Evolutionary conservation across 129 eudicot species (phyloP).

Genomic region (Cynara cardunculus): DNA sequence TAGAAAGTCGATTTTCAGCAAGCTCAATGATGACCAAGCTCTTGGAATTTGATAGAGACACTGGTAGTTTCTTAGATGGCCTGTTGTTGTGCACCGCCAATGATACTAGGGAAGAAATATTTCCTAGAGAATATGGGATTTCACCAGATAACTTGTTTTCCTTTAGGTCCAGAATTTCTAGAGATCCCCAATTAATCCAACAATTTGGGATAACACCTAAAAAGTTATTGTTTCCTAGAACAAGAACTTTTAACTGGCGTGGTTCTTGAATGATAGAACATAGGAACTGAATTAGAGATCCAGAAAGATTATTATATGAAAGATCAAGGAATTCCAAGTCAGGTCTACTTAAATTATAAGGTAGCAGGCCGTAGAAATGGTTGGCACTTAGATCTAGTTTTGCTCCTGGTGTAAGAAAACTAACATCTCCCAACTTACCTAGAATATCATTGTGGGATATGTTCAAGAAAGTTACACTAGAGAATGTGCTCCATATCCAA

Average conservation of each 20-base stretch:
- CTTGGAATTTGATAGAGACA: constrained; percentile 3
- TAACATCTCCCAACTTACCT: constrained; percentile 22
- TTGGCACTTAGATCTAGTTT: constrained; percentile 20
- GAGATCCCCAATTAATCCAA: constrained; percentile 14
- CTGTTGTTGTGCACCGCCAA: constrained; percentile 11
- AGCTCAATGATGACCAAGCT: constrained; percentile 12
- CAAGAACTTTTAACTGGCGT: constrained; percentile 7
- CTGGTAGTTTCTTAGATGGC: not conserved
- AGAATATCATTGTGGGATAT: constrained; percentile 31
- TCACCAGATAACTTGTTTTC: constrained; percentile 13
- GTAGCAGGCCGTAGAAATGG: constrained; percentile 28
- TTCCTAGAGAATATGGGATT: constrained; percentile 21
- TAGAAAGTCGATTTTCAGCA: constrained; percentile 3
- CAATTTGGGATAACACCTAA: constrained; percentile 27
- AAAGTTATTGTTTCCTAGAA: constrained; percentile 20
- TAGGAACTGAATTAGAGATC: constrained; percentile 17
- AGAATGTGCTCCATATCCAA: constrained; percentile 23
- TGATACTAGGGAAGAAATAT: not conserved
- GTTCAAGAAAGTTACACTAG: not conserved
- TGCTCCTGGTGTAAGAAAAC: not conserved
- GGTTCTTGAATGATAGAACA: constrained; percentile 10
- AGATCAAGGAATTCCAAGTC: constrained; percentile 25
- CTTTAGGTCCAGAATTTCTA: not conserved
- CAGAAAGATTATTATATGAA: constrained; percentile 28
- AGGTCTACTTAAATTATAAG: not conserved